Percentiles rank a stretch among this genome's conserved stretches.
Evolutionary conservation across 129 eudicot species (phyloP).

Genomic region (Pulicaria dysenterica): DNA sequence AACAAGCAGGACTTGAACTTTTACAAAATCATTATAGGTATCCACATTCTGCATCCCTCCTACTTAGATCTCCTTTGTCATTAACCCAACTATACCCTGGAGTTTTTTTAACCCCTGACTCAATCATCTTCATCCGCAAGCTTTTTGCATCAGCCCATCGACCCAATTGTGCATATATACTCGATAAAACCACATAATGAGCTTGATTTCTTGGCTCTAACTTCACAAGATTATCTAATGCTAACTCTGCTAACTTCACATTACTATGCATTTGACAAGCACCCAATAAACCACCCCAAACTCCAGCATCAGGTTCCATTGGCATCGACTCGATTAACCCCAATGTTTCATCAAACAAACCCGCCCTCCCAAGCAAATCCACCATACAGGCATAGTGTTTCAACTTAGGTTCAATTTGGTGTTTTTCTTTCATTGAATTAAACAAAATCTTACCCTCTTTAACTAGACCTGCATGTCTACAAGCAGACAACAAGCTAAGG

Average conservation of each 20-base stretch:
- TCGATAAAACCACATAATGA: constrained; percentile 62
- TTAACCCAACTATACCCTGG: constrained; percentile 69
- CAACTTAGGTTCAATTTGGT: constrained; percentile 48
- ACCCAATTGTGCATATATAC: constrained; percentile 61
- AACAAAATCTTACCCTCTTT: constrained; percentile 57
- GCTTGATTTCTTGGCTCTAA: constrained; percentile 61
- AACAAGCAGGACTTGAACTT: too few relatives aligned
- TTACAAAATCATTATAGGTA: too few relatives aligned
- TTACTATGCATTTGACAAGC: constrained; percentile 72
- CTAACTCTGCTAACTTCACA: constrained; percentile 57
- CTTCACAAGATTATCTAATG: constrained; percentile 49
- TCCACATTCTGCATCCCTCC: constrained; percentile 20
- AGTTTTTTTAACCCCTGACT: constrained; percentile 44
- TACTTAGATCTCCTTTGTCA: constrained; percentile 21
- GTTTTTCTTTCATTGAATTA: constrained; percentile 39
- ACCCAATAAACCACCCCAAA: constrained; percentile 74
- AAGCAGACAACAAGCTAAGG: constrained; percentile 60
- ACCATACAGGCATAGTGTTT: constrained; percentile 80
- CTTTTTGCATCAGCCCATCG: constrained; percentile 62
- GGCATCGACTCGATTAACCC: constrained; percentile 55
- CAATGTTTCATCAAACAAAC: constrained; percentile 59
- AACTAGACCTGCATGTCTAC: constrained; percentile 64
- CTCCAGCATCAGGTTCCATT: constrained; percentile 63
- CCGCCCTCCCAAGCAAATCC: constrained; percentile 64
- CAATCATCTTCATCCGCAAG: constrained; percentile 49